Percentiles rank a stretch among this genome's conserved stretches.
phyloP scores from a whole-genome alignment of 805 yeast genomes.

The Metschnikowia kunwiensis region DNA sequence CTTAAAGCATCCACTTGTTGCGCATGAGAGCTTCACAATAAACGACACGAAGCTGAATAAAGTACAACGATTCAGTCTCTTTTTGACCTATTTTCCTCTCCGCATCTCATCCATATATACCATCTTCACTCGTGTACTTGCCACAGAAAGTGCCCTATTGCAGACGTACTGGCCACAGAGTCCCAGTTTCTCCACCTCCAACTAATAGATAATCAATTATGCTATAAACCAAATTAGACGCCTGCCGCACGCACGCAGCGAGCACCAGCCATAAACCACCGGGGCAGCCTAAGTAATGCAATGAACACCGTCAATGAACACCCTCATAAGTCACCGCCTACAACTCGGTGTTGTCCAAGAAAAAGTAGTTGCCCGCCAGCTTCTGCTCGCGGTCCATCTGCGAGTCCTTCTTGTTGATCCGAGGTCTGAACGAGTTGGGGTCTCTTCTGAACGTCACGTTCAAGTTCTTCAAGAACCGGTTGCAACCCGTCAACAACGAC shows the following conservation, averaged over 20 bases:
- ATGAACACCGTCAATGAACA: no score
- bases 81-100: no score
- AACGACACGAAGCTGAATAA: no score
- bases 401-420: slow-evolving; percentile 95
- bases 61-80: no score
- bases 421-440: slow-evolving; percentile 96
- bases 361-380: slow-evolving; percentile 87
- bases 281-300: slow-evolving; percentile 18
- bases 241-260: slow-evolving; percentile 18
- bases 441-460: slow-evolving; percentile 99
- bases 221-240: slow-evolving; percentile 15
- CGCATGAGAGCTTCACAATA: no score
- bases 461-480: slow-evolving; percentile 92
- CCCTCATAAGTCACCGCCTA: slow-evolving; percentile 19
- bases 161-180: no score
- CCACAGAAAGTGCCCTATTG: no score
- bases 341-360: slow-evolving; percentile 66
- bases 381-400: slow-evolving; percentile 99
- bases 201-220: slow-evolving; percentile 8
- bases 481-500: slow-evolving; percentile 93
- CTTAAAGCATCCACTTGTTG: no score
- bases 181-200: not conserved
- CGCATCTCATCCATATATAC: no score
- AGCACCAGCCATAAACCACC: slow-evolving; percentile 18
- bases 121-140: no score